phyloP scores from a whole-genome alignment of 495 filamentous ascomycete species.

The Pseudevernia furfuracea region DNA sequence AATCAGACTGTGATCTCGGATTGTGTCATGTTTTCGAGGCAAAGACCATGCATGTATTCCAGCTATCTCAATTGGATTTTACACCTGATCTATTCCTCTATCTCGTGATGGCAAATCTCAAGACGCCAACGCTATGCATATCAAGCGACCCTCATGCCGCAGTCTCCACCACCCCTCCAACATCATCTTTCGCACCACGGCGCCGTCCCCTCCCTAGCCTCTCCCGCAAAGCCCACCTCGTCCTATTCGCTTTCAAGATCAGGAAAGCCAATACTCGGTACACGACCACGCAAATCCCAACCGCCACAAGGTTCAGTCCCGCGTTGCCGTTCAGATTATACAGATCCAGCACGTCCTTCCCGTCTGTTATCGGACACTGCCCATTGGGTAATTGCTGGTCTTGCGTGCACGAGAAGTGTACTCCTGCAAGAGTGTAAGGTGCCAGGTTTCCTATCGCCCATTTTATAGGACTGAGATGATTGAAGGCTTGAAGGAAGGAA shows the following conservation, averaged over 20 bases:
- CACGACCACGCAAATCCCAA: conserved; percentile 51
- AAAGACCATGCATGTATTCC: too few species aligned
- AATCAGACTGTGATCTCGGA: too few species aligned
- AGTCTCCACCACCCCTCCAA: background rate
- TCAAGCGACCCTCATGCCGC: background rate
- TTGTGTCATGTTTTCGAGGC: too few species aligned
- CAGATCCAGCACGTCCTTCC: conserved; percentile 53
- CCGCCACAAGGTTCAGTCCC: conserved; percentile 48
- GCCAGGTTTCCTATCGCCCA: conserved; percentile 58
- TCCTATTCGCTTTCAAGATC: conserved; percentile 45
- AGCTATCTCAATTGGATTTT: background rate
- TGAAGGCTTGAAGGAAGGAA: conserved; percentile 54
- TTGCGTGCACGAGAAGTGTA: conserved; percentile 51
- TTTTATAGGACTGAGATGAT: conserved; percentile 62
- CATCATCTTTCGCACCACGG: background rate
- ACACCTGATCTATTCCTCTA: background rate
- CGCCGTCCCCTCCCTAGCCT: conserved; percentile 23
- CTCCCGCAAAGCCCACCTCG: conserved; percentile 28
- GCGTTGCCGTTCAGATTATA: conserved; percentile 55
- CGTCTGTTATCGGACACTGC: conserved; percentile 51
- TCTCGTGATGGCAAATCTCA: background rate
- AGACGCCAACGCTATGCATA: background rate
- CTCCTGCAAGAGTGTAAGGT: conserved; percentile 47
- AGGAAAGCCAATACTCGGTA: conserved; percentile 60
- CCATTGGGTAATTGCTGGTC: conserved; percentile 48